Base-by-base conservation (phyloP, 2,329 filamentous ascomycete genomes). In the Chaetothyriales sp. region DNA sequence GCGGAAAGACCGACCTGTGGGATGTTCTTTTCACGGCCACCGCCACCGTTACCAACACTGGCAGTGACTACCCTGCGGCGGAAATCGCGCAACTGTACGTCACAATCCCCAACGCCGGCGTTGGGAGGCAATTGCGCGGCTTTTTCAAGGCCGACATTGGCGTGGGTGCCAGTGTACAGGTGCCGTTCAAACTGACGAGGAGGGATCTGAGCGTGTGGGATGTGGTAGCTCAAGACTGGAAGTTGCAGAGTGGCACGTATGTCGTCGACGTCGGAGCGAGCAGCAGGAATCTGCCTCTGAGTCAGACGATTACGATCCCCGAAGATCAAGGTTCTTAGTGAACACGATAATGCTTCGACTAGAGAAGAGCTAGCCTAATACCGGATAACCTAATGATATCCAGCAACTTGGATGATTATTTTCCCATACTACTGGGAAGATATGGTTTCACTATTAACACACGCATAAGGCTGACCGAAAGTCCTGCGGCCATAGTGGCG, bases 151-250 rank as follows among this genome's bases (percentile, higher is more conserved):
- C 81, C 5, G 63, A 63, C 15, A 62, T 85, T 18, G 67, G 66
- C 3, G 62, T 72, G 0, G 76, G 74, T 1, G 71, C 73, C 50
- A 72, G 65, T 2, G 65, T 69, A 37, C 73, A 66, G 1, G 72
- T 78, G 2, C 69, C 64, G 0, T 76, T 85, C 58, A 66, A 70
- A 13, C 62, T 86, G 29, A 75, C 72, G 37, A 70, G 78, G 43
- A 74, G 78, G 48, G 82, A 85, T 63, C 56, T 86, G 43, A 82
- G 78, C 59, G 76, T 81, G 52, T 85, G 82, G 82, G 77, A 84
- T 63, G 67, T 73, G 0, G 65, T 66, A 0, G 59, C 64, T 43
- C 78, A 85, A 66, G 73, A 81, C 50, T 88, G 83, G 83, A 43
- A 53, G 44, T 54, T 61, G 43, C 53, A 56, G 10, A 25, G 29